These are phyloP conservation scores for Cucurbita ficifolia DNA, from an alignment of 306 rosid genomes.

Conservation along the genomic window DNA sequence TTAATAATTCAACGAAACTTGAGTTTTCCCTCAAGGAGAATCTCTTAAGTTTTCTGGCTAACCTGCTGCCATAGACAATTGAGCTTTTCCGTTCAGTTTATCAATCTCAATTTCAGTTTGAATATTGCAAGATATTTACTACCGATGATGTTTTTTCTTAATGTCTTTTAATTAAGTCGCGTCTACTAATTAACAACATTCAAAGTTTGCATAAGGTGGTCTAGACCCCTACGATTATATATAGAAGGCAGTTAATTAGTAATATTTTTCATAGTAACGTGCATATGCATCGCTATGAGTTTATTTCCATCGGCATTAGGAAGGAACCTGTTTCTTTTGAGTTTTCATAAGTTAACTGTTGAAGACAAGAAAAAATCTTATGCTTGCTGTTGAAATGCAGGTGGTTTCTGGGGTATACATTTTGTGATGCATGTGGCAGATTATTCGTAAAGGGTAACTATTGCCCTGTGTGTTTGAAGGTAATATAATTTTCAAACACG, in stretches of 20 bases:
- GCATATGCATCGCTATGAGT: background rate
- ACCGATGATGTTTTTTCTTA: background rate
- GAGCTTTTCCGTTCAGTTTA: background rate
- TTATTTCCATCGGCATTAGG: background rate
- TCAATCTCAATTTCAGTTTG: background rate
- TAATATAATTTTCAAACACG: slow-evolving; percentile 6
- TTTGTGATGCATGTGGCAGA: slow-evolving; percentile 98
- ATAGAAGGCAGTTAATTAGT: background rate
- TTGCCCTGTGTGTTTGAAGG: slow-evolving; percentile 99
- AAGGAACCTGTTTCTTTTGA: background rate
- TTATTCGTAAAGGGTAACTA: slow-evolving; percentile 94
- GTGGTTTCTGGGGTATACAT: slow-evolving; percentile 97
- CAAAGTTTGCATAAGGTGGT: background rate
- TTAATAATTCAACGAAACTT: no score
- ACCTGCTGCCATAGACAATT: background rate
- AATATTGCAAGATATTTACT: background rate
- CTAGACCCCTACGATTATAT: background rate
- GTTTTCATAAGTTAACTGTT: background rate
- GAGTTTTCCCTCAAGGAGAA: no score
- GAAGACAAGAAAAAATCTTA: background rate
- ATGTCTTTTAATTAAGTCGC: background rate
- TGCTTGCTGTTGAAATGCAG: slow-evolving; percentile 20
- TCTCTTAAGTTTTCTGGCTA: no score
- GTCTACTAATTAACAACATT: background rate
- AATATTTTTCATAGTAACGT: background rate